Evolutionary conservation across 257 asterid genomes (phyloP), one percentile per base, ranked within the genome.

Genomic region (Solanum rostratum): DNA sequence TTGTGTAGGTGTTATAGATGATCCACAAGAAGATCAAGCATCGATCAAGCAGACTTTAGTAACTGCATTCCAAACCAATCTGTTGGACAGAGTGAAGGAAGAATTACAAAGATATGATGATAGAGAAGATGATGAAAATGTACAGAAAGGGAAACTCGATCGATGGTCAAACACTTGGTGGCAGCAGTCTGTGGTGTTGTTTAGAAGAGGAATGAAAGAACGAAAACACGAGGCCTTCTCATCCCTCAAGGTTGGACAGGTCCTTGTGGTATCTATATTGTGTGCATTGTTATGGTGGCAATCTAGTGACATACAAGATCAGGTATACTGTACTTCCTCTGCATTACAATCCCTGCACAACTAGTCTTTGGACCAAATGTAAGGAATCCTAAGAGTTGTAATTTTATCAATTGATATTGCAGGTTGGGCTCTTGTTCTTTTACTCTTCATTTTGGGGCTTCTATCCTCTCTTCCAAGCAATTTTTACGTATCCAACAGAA

Each of bases 401-500:
- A 22, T 45, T 74, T 84, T 60, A 13, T 4, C 55, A 45, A 11
- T 43, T 33, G 30, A 10, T 86, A 33, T 33, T 33, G 89, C 90
- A 95, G 97, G 88, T 91, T 4, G 97, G 96, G 14, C 91, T 96
- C 19, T 76, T 92, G 83, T 94, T 92, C 90, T 93, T 94, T 84
- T 65, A 27, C 57, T 54, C 93, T 0, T 90, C 90, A 27, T 94
- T 94, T 19, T 96, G 99, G 99, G 97, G 99, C 16, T 94, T 93
- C 90, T 88, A 88, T 68, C 96, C 98, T 2, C 92, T 96, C 27
- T 92, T 92, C 86, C 91, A 91, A 62, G 98, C 98, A 1, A 91
- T 96, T 76, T 94, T 92, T 92, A 92, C 97, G 0, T 93, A 92
- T 90, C 99, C 98, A 5, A 88, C 87, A 71, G 99, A 96, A 68